Evolutionary conservation across 257 asterid species (phyloP), one percentile per base, ranked within the genome.

Genomic region (Ehretia macrophylla): DNA sequence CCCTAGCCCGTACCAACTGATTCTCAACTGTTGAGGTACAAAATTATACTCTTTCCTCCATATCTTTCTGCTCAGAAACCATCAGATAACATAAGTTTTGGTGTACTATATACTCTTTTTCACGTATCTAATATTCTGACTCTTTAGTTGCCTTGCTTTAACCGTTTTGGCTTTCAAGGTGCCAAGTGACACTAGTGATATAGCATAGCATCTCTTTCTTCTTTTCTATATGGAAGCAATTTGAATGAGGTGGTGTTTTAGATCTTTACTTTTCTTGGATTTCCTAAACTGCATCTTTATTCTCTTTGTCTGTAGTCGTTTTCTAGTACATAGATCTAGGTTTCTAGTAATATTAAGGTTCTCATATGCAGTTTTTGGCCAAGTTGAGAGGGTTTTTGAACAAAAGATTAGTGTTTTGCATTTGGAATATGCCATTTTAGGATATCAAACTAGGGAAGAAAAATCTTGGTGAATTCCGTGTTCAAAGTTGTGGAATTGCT

Each of bases 1-100:
- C 46, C 68, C 71, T 64, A 70, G 32, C 49, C 70, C 71, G 73
- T 75, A 72, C 79, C 39, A 51, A 56, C 60, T 57, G 14, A 51
- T 50, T 68, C 60, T n/a, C 63, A 22, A n/a, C n/a, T n/a, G n/a
- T 38, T 19, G 17, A 67, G 80, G 72, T 71, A 59, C 69, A 16
- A 14, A 42, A 32, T 56, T 18, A 12, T n/a, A n/a, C n/a, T 11
- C 14, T 13, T 42, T 55, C 17, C 32, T 20, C 59, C 39, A 50
- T 8, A 23, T 61, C 65, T 59, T 10, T 59, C 23, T 42, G 47
- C 11, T 42, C 47, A 42, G 47, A 42, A 42, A 10, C n/a, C 8
- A 42, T 11, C 16, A 13, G 57, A 55, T 54, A 65, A 42, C 55
- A 45, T 10, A 11, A 10, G 14, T n/a, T 4, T 11, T n/a, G n/a